phyloP scores from a whole-genome alignment of 306 rosid species.

The Dicorynia guianensis region DNA sequence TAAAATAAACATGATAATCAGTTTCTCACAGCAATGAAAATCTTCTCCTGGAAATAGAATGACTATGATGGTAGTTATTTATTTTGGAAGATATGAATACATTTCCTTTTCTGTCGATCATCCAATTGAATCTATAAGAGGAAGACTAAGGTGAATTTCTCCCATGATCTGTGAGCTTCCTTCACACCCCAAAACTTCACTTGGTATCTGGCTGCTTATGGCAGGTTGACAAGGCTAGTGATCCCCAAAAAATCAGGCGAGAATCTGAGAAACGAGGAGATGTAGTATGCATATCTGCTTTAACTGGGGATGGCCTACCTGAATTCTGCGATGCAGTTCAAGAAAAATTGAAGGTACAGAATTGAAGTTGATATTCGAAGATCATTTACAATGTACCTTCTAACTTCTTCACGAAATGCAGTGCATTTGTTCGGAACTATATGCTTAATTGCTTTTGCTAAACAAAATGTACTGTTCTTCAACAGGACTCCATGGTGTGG shows the following conservation, averaged over 20 bases:
- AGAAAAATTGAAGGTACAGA: constrained; percentile 78
- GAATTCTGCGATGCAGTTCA: constrained; percentile 84
- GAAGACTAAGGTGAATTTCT: neutral
- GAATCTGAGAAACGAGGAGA: constrained; percentile 83
- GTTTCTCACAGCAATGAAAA: neutral
- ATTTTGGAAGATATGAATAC: neutral
- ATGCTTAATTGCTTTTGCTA: constrained; percentile 20
- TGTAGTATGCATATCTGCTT: constrained; percentile 86
- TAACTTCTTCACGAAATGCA: constrained; percentile 5
- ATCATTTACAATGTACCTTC: constrained; percentile 5
- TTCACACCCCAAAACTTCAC: constrained; percentile 9
- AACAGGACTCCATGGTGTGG: constrained; percentile 94
- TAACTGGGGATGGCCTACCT: constrained; percentile 72
- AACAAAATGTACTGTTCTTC: constrained; percentile 21
- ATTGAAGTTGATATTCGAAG: constrained; percentile 19
- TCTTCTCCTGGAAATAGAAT: constrained; percentile 13
- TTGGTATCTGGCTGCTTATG: constrained; percentile 33
- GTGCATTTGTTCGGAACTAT: constrained; percentile 29
- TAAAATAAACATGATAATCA: neutral
- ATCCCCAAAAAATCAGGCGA: constrained; percentile 64
- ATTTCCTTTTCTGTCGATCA: neutral
- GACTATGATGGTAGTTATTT: neutral
- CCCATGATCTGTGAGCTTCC: constrained; percentile 20
- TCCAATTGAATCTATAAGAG: constrained; percentile 2
- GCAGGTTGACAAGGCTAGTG: constrained; percentile 80